Percentiles rank a stretch among this genome's conserved stretches.
Conservation (phyloP, 2,329 filamentous ascomycete genomes). For the Bipolaris sorokiniana region DNA sequence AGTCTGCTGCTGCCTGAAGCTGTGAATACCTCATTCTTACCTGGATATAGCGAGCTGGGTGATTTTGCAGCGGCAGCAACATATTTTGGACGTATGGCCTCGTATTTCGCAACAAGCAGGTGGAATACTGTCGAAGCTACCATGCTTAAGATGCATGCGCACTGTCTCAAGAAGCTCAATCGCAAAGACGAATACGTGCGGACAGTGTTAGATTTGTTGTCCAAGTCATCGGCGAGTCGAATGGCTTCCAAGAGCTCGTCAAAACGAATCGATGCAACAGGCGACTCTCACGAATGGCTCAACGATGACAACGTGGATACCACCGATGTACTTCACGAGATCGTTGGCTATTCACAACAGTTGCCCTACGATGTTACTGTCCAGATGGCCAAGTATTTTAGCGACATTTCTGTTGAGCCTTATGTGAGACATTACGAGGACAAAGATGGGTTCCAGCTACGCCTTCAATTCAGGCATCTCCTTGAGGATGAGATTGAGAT, state of each 20-base stretch:
- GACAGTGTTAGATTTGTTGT: slow-evolving; percentile 74
- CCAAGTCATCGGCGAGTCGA: slow-evolving; percentile 62
- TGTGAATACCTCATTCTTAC: slow-evolving; percentile 11
- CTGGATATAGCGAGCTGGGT: slow-evolving; percentile 58
- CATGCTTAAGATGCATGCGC: slow-evolving; percentile 84
- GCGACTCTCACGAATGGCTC: slow-evolving; percentile 39
- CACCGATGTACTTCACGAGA: slow-evolving; percentile 47
- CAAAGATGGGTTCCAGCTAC: slow-evolving; percentile 76
- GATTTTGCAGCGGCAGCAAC: slow-evolving; percentile 76
- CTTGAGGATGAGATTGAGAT: slow-evolving; percentile 73
- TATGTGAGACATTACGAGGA: slow-evolving; percentile 72
- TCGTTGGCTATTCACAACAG: slow-evolving; percentile 57
- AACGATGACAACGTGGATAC: slow-evolving; percentile 50
- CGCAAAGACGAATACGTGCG: slow-evolving; percentile 80
- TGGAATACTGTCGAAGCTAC: slow-evolving; percentile 83
- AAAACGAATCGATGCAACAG: slow-evolving; percentile 21
- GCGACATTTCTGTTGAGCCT: slow-evolving; percentile 69
- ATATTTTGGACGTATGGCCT: slow-evolving; percentile 79
- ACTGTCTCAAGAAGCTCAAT: slow-evolving; percentile 78
- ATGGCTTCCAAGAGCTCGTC: slow-evolving; percentile 35
- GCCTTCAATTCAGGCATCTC: slow-evolving; percentile 72
- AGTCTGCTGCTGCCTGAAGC: slow-evolving; percentile 9
- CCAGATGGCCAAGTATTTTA: slow-evolving; percentile 76
- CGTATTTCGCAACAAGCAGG: slow-evolving; percentile 72
- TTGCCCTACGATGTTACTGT: slow-evolving; percentile 69